phyloP scores from a whole-genome alignment of 2,329 filamentous ascomycete species.

The Pleoardoris graminearum region DNA sequence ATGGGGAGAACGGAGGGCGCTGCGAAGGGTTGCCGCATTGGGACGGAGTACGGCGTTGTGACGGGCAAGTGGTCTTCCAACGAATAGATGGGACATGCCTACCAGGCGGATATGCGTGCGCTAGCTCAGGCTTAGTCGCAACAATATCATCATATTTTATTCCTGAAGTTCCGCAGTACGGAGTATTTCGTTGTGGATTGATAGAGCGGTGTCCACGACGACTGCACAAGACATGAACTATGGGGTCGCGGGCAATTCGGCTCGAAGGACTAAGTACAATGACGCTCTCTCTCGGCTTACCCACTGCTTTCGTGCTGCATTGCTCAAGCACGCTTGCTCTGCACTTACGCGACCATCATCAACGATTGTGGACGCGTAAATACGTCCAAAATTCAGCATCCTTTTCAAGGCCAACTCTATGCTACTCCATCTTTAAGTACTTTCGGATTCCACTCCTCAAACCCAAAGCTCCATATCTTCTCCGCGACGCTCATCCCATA shows the following conservation, averaged over 20 bases:
- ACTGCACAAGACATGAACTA: too few relatives aligned
- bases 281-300: too few relatives aligned
- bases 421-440: background rate
- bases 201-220: too few relatives aligned
- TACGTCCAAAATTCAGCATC: too few relatives aligned
- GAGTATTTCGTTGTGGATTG: too few relatives aligned
- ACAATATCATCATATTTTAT: conserved; percentile 6
- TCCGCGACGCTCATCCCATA: conserved; percentile 38
- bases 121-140: conserved; percentile 7
- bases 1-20: background rate
- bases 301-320: too few relatives aligned
- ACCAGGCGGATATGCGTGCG: background rate
- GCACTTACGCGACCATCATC: too few relatives aligned
- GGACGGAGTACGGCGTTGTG: conserved; percentile 8
- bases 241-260: too few relatives aligned
- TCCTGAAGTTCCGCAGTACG: too few relatives aligned
- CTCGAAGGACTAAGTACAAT: too few relatives aligned
- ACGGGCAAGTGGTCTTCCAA: conserved; percentile 2
- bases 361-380: too few relatives aligned
- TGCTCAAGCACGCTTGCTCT: too few relatives aligned
- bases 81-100: conserved; percentile 1
- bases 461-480: conserved; percentile 48
- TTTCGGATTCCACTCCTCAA: conserved; percentile 36
- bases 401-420: background rate
- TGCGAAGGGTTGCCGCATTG: conserved; percentile 4